These are phyloP conservation scores for Cyclostephanos tholiformis DNA, from an alignment of 108 stramenopile genomes.

Conservation along the genomic window DNA sequence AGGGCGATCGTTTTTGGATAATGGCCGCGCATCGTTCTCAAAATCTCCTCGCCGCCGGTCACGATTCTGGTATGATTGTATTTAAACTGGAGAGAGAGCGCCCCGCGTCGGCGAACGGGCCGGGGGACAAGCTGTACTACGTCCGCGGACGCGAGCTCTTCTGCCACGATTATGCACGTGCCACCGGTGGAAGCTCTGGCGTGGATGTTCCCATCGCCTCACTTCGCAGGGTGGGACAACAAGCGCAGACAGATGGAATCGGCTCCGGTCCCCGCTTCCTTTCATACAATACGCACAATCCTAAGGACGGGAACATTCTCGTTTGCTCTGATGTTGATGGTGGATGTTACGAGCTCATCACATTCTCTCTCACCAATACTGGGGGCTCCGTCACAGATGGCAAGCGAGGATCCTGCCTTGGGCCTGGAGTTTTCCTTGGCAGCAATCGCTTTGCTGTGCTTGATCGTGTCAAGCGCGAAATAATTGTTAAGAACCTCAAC, in stretches of 20 bases:
- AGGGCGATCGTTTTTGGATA: constrained; percentile 99
- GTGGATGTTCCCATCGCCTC: constrained; percentile 92
- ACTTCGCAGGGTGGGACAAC: constrained; percentile 89
- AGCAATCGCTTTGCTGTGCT: constrained; percentile 96
- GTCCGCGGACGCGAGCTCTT: constrained; percentile 97
- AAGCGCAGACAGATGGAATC: constrained; percentile 92
- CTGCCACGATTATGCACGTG: constrained; percentile 85
- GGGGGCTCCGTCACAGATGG: constrained; percentile 87
- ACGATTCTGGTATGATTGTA: constrained; percentile 99
- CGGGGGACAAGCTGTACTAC: constrained; percentile 86
- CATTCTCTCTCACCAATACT: constrained; percentile 80
- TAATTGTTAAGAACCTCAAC: constrained; percentile 95
- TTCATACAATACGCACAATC: constrained; percentile 95
- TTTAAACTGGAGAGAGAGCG: constrained; percentile 99
- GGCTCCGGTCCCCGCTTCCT: constrained; percentile 91
- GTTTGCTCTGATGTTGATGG: constrained; percentile 92
- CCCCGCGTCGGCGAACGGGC: constrained; percentile 86
- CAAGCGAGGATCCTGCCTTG: constrained; percentile 90
- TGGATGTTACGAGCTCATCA: constrained; percentile 94
- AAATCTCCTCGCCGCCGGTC: constrained; percentile 98
- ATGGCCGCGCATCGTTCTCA: constrained; percentile 91
- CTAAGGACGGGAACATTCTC: constrained; percentile 89
- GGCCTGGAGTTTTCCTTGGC: constrained; percentile 93
- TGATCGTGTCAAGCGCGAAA: constrained; percentile 90
- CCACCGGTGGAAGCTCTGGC: constrained; percentile 61